Conservation (phyloP, 257 asterid genomes). For the Galeopsis tetrahit region DNA sequence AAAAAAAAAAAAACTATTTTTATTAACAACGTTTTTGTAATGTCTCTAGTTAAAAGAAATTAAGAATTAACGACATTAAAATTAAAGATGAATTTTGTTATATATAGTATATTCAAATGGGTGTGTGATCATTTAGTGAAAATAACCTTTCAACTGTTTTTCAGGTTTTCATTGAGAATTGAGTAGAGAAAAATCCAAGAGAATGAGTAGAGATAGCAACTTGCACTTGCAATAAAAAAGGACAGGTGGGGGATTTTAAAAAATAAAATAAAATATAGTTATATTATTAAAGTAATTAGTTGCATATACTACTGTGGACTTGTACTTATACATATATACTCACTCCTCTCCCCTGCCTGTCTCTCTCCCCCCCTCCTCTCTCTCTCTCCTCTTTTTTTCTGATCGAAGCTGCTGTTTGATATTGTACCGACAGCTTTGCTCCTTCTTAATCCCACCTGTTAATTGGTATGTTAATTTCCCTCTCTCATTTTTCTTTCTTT, state of each 20-base stretch:
- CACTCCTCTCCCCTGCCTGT: conserved; percentile 18
- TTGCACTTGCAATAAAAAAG: conserved; percentile 16
- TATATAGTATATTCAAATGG: neutral
- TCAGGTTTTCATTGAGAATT: neutral
- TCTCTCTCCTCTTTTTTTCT: neutral
- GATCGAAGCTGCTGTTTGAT: conserved; percentile 32
- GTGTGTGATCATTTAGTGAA: neutral
- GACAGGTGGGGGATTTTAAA: neutral
- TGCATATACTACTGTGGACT: conserved; percentile 33
- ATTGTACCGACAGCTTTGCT: conserved; percentile 47
- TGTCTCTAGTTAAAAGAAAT: too few relatives aligned
- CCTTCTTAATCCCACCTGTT: conserved; percentile 22
- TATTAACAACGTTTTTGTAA: too few relatives aligned
- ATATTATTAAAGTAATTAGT: conserved; percentile 25
- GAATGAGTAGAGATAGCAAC: conserved; percentile 36
- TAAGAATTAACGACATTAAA: too few relatives aligned
- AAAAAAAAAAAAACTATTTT: too few relatives aligned
- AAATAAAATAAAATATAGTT: neutral
- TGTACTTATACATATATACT: conserved; percentile 39
- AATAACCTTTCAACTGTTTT: neutral
- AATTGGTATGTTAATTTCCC: conserved; percentile 30
- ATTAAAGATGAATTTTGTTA: too few relatives aligned
- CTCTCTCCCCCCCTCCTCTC: conserved; percentile 19
- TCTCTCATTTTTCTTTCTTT: neutral
- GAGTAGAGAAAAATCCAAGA: neutral